Evolutionary conservation across 225 moss, liverwort and hornwort species (phyloP), one percentile per base, ranked within the genome.

Genomic region (Asterella californica): DNA sequence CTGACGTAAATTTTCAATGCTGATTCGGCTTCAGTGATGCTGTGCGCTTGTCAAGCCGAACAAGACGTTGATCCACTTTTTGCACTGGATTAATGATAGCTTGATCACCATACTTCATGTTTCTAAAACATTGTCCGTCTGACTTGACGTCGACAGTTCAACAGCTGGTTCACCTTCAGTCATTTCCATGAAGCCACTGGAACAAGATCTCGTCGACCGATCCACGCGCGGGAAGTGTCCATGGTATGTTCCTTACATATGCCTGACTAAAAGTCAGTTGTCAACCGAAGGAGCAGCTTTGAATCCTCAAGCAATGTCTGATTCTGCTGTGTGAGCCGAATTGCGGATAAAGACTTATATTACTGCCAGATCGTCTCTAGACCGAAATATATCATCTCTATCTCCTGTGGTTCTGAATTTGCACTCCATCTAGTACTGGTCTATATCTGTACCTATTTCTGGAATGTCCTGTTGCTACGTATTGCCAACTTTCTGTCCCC

Each of bases 141-240:
- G 38, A 34, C 59, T 38, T 83, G 14, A 22, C 74, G 32, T 76
- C 42, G 25, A 74, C 88, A 99, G 97, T 99, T 91, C 82, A 99
- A 99, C 81, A 92, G 88, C 78, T 99, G 99, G 99, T 99, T 99
- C 74, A 90, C 93, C 32, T 92, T 87, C 87, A 94, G 91, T 83
- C 82, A 89, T 78, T 99, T 89, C 53, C 80, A 86, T 73, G 89
- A 89, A 70, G 45, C 83, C 21, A 84, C 83, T 81, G 99, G 99
- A 79, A 83, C 90, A 81, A 84, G 88, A 84, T 91, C 95, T 33
- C 91, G 90, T 79, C 89, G 91, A 85, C 90, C 91, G 19, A 82
- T 99, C 38, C 99, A 99, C 78, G 93, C 99, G 27, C 82, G 85
- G 57, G 92, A 99, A 83, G 88, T 99, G 70, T 87, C 92, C 82